phyloP scores from a whole-genome alignment of 2,329 filamentous ascomycete genomes.

The Nemania diffusa region DNA sequence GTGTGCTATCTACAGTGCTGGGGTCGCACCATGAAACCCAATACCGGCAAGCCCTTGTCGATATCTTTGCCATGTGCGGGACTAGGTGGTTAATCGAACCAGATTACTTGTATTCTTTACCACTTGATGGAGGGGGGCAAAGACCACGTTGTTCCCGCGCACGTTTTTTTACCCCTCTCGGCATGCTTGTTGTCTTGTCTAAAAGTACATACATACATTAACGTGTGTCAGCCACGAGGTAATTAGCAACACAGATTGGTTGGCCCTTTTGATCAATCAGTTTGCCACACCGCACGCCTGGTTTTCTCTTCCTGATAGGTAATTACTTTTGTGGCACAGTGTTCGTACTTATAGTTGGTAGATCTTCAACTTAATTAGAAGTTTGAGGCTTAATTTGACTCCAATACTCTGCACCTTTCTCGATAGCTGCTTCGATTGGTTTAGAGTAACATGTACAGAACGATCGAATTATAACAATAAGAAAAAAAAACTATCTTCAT shows the following conservation, averaged over 20 bases:
- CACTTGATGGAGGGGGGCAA: conserved; percentile 23
- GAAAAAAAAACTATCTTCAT: not conserved
- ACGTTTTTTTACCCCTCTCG: conserved; percentile 35
- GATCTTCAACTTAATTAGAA: not conserved
- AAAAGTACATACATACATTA: conserved; percentile 20
- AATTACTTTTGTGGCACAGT: not conserved
- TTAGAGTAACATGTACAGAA: not conserved
- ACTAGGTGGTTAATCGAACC: conserved; percentile 19
- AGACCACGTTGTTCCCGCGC: conserved; percentile 30
- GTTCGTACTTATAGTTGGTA: not conserved
- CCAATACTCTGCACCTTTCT: not conserved
- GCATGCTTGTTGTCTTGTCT: conserved; percentile 26
- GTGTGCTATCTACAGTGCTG: conserved; percentile 7
- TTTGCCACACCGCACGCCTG: conserved; percentile 10
- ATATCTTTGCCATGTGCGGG: conserved; percentile 34
- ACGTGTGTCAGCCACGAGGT: conserved; percentile 31
- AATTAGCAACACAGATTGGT: conserved; percentile 15
- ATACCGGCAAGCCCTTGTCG: conserved; percentile 21
- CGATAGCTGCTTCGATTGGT: not conserved
- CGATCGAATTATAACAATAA: not conserved
- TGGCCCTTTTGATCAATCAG: conserved; percentile 6
- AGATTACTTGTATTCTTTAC: conserved; percentile 25
- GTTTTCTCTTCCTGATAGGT: not conserved
- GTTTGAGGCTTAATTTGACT: not conserved
- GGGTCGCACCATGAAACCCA: conserved; percentile 17